Evolutionary conservation across 441 rosid genomes (phyloP).

Genomic region (Eruca vesicaria): DNA sequence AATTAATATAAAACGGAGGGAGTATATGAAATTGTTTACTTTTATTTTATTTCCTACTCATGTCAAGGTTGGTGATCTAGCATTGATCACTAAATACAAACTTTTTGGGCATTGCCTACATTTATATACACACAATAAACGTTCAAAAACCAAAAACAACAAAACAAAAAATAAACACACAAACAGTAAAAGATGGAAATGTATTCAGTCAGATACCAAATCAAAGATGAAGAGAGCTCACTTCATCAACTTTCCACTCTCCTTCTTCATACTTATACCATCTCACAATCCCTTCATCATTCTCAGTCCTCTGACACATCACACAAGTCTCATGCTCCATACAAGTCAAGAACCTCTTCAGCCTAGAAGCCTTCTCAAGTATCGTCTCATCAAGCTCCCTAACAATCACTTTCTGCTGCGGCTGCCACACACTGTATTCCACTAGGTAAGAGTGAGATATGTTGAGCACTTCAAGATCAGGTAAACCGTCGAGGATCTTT

Average conservation of each 20-base stretch:
- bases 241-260: conserved; percentile 79
- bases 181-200: neutral
- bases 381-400: conserved; percentile 53
- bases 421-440: conserved; percentile 44
- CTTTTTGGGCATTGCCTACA: conserved; percentile 32
- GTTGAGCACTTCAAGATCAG: conserved; percentile 69
- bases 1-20: too few species aligned
- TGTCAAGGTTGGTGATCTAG: conserved; percentile 22
- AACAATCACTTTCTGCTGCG: conserved; percentile 41
- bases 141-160: conserved; percentile 1
- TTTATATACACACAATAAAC: conserved; percentile 19
- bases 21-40: neutral
- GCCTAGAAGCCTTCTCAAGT: conserved; percentile 51
- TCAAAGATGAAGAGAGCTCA: conserved; percentile 64
- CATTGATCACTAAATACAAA: conserved; percentile 17
- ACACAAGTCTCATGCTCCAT: conserved; percentile 54
- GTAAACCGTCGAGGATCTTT: conserved; percentile 55
- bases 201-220: neutral
- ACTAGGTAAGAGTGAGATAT: conserved; percentile 73
- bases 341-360: conserved; percentile 65
- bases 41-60: neutral
- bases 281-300: conserved; percentile 81
- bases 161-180: neutral
- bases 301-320: conserved; percentile 73
- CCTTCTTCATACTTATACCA: conserved; percentile 91